Evolutionary conservation across 768 basidiomycete species (phyloP).

Genomic region (Sporobolomyces phaffii): DNA sequence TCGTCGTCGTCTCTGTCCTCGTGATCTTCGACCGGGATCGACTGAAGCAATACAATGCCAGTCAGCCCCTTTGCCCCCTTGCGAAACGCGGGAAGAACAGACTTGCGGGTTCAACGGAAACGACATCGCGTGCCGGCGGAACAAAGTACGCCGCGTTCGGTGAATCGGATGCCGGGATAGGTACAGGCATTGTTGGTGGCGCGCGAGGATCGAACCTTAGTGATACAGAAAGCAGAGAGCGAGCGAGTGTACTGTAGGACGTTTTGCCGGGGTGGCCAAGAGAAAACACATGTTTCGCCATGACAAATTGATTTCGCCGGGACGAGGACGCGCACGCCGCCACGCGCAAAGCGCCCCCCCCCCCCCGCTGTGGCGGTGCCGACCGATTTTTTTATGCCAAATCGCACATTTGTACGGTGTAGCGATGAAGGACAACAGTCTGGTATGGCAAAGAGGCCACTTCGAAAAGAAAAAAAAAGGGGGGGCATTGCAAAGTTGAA

Average conservation of each 20-base stretch:
- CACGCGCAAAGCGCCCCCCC: too few relatives aligned
- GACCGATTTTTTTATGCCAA: too few relatives aligned
- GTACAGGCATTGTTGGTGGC: constrained; percentile 2
- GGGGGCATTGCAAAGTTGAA: too few relatives aligned
- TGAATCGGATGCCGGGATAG: background rate
- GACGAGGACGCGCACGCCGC: too few relatives aligned
- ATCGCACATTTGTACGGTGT: too few relatives aligned
- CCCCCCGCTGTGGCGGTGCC: too few relatives aligned
- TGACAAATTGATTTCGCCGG: too few relatives aligned
- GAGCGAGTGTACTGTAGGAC: background rate
- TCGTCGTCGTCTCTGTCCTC: background rate
- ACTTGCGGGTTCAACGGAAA: background rate
- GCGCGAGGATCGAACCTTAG: background rate
- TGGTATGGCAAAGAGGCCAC: too few relatives aligned
- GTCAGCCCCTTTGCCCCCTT: too few relatives aligned
- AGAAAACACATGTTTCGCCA: background rate
- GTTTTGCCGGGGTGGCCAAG: background rate
- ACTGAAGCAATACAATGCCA: background rate
- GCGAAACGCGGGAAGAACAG: background rate
- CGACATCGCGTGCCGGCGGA: background rate
- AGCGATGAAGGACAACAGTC: too few relatives aligned
- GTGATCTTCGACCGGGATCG: background rate
- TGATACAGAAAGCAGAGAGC: background rate
- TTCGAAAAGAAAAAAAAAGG: too few relatives aligned
- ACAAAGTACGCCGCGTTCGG: too few relatives aligned